phyloP scores from a whole-genome alignment of 495 filamentous ascomycete species.

The Chaetomium cochliodes region DNA sequence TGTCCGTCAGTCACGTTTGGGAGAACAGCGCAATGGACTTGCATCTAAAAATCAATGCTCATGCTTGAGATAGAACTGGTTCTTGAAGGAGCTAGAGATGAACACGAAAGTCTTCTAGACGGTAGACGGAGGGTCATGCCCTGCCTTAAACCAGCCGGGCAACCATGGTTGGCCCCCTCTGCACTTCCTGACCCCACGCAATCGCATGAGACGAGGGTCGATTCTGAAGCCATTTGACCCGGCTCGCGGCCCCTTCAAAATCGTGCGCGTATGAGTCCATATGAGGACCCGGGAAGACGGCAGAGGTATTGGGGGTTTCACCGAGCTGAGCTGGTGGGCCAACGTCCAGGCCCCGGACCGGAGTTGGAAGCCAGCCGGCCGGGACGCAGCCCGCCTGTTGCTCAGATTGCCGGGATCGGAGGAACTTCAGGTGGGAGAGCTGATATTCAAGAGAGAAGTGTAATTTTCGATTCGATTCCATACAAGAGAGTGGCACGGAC shows the following conservation, averaged over 20 bases:
- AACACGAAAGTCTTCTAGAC: not conserved
- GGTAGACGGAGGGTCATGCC: conserved; percentile 1
- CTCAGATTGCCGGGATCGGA: not conserved
- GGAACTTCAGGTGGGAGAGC: not conserved
- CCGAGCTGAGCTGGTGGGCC: conserved; percentile 10
- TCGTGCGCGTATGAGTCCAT: not conserved
- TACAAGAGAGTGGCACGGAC: not conserved
- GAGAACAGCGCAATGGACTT: not conserved
- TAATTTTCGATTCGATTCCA: not conserved
- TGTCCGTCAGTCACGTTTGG: conserved; percentile 4
- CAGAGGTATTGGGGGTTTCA: conserved; percentile 6
- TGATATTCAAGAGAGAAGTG: not conserved
- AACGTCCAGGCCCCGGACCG: conserved; percentile 3
- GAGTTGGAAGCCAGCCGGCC: not conserved
- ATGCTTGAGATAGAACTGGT: not conserved
- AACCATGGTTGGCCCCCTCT: not conserved
- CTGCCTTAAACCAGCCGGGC: conserved; percentile 15
- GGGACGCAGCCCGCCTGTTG: not conserved
- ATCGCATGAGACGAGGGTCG: not conserved
- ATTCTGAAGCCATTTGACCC: conserved; percentile 13
- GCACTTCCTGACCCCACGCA: not conserved
- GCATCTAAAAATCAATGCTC: not conserved
- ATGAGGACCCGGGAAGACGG: conserved; percentile 1
- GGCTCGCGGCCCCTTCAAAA: conserved; percentile 4
- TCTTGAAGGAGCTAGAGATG: not conserved